Evolutionary conservation across 345 rosid genomes (phyloP).

Genomic region (Populus davidiana): DNA sequence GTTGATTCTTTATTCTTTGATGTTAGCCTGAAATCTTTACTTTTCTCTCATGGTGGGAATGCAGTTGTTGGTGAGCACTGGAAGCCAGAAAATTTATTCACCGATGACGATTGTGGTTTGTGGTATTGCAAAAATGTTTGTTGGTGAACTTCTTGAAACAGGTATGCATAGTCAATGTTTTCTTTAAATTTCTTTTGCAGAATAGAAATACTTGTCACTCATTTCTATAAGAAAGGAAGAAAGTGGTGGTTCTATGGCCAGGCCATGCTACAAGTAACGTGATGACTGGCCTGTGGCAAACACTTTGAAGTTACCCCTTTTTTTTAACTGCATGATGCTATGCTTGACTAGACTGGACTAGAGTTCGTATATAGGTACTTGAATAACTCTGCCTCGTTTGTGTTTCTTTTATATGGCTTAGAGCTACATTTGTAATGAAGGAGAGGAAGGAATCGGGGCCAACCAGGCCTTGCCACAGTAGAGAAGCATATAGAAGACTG

Average conservation of each 20-base stretch:
- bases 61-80: slow-evolving; percentile 77
- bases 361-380: not conserved
- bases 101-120: slow-evolving; percentile 86
- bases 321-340: not conserved
- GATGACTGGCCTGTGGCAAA: not conserved
- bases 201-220: not conserved
- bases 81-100: slow-evolving; percentile 71
- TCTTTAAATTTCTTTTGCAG: not conserved
- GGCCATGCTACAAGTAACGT: not conserved
- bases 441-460: slow-evolving; percentile 94
- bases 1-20: not conserved
- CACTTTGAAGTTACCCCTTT: not conserved
- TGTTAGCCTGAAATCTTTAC: not conserved
- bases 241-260: not conserved
- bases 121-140: slow-evolving; percentile 97
- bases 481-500: slow-evolving; percentile 85
- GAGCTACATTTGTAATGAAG: slow-evolving; percentile 82
- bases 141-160: slow-evolving; percentile 97
- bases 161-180: slow-evolving; percentile 32
- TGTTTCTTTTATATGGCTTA: slow-evolving; percentile 14
- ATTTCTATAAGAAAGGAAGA: not conserved
- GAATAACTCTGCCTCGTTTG: not conserved
- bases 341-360: not conserved
- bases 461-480: slow-evolving; percentile 89
- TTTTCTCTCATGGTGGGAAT: slow-evolving; percentile 17